Evolutionary conservation across 2,329 filamentous ascomycete species (phyloP).

Genomic region (Colletotrichum chrysophilum): DNA sequence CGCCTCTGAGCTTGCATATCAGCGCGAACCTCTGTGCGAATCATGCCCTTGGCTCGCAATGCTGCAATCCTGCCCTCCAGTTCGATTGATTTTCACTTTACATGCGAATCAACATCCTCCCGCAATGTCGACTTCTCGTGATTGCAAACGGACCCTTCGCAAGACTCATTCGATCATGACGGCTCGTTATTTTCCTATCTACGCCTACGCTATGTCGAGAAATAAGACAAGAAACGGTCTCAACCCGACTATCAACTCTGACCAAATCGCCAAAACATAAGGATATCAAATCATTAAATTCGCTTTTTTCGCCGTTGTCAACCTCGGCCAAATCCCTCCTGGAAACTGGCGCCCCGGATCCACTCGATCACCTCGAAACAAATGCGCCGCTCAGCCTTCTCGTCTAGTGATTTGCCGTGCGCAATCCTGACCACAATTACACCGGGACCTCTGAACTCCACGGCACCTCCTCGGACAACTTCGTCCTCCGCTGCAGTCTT

Average conservation of each 20-base stretch:
- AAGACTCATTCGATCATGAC: neutral
- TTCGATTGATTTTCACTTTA: neutral
- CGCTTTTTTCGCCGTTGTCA: neutral
- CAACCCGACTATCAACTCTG: neutral
- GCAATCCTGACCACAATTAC: slow-evolving; percentile 60
- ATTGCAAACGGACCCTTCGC: neutral
- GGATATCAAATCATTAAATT: neutral
- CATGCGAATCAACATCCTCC: neutral
- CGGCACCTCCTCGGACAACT: slow-evolving; percentile 44
- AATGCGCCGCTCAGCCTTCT: slow-evolving; percentile 74
- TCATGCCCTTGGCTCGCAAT: neutral
- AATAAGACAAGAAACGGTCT: neutral
- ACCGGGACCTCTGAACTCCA: slow-evolving; percentile 62
- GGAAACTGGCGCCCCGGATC: slow-evolving; percentile 58
- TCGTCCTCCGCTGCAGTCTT: slow-evolving; percentile 43
- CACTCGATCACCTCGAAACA: slow-evolving; percentile 91
- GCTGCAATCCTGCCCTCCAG: neutral
- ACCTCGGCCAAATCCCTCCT: slow-evolving; percentile 27
- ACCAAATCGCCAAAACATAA: neutral
- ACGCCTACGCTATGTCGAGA: slow-evolving; percentile 20
- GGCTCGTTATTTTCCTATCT: slow-evolving; percentile 2
- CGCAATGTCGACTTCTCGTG: neutral
- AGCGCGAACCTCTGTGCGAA: neutral
- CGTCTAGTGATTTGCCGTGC: slow-evolving; percentile 56
- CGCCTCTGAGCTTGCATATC: neutral